Conservation (phyloP, 495 filamentous ascomycete species). For the Talaromyces adpressus region DNA sequence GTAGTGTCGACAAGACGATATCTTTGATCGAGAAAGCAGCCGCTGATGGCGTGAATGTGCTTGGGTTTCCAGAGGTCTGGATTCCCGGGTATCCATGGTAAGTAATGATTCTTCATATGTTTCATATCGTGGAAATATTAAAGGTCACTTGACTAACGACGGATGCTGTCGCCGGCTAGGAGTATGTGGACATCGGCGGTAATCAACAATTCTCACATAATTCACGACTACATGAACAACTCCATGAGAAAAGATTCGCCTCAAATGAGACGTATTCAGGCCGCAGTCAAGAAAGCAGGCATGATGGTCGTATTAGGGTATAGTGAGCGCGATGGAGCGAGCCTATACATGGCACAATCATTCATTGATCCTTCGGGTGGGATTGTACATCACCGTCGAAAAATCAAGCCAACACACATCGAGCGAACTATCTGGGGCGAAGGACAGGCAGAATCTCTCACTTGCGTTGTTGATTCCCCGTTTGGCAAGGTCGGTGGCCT, state of each 20-base stretch:
- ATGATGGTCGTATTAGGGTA: conserved; percentile 39
- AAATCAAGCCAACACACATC: conserved; percentile 53
- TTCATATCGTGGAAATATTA: neutral
- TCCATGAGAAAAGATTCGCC: conserved; percentile 19
- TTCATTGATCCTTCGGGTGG: conserved; percentile 41
- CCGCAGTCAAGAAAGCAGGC: conserved; percentile 13
- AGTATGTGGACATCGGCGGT: conserved; percentile 5
- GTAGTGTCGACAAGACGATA: conserved; percentile 21
- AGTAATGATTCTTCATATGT: neutral
- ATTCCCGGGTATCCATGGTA: conserved; percentile 32
- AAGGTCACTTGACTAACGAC: conserved; percentile 17
- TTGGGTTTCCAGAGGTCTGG: conserved; percentile 33
- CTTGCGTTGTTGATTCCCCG: conserved; percentile 16
- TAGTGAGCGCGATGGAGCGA: conserved; percentile 35
- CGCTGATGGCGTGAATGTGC: conserved; percentile 18
- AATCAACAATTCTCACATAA: conserved; percentile 9
- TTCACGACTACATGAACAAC: conserved; percentile 23
- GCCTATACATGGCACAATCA: conserved; percentile 47
- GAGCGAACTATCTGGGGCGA: conserved; percentile 52
- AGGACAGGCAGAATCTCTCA: conserved; percentile 21
- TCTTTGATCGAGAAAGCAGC: conserved; percentile 21
- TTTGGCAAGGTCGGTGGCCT: conserved; percentile 20
- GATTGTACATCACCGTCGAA: conserved; percentile 39
- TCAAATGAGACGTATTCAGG: conserved; percentile 24
- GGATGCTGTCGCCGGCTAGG: neutral